Evolutionary conservation across 495 filamentous ascomycete species (phyloP).

Genomic region (Coniosporium apollinis): DNA sequence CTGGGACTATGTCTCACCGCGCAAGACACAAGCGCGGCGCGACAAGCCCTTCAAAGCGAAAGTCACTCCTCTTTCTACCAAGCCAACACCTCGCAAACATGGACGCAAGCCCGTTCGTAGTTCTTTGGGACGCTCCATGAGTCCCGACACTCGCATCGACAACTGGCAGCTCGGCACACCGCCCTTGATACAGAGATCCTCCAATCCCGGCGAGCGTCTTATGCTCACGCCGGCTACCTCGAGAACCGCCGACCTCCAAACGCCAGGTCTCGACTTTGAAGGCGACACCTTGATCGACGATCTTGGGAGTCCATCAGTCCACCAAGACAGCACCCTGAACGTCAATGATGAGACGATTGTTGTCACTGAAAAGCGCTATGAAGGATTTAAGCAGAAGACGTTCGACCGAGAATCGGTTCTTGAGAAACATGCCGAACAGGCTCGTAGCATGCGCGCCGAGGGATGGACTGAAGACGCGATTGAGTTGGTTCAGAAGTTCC

Average conservation of each 20-base stretch:
- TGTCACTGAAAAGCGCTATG: constrained; percentile 13
- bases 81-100: no score
- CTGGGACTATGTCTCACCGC: constrained; percentile 4
- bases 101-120: not conserved
- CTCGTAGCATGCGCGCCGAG: constrained; percentile 9
- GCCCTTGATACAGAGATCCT: not conserved
- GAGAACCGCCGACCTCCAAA: constrained; percentile 1
- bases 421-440: constrained; percentile 11
- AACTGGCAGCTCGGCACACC: constrained; percentile 11
- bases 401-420: constrained; percentile 16
- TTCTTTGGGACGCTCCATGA: constrained; percentile 10
- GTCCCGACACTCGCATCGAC: constrained; percentile 9
- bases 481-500: constrained; percentile 36
- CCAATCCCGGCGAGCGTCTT: not conserved
- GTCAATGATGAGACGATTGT: constrained; percentile 16
- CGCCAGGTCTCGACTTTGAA: constrained; percentile 8
- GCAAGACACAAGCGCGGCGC: constrained; percentile 1
- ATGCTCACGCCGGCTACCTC: not conserved
- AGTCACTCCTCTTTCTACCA: not conserved
- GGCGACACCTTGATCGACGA: constrained; percentile 14
- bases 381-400: constrained; percentile 8
- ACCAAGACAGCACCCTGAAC: constrained; percentile 8
- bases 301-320: not conserved
- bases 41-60: constrained; percentile 3
- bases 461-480: constrained; percentile 36